These are phyloP conservation scores for Trametes cinnabarina DNA, from an alignment of 768 basidiomycete species.

Conservation along the genomic window DNA sequence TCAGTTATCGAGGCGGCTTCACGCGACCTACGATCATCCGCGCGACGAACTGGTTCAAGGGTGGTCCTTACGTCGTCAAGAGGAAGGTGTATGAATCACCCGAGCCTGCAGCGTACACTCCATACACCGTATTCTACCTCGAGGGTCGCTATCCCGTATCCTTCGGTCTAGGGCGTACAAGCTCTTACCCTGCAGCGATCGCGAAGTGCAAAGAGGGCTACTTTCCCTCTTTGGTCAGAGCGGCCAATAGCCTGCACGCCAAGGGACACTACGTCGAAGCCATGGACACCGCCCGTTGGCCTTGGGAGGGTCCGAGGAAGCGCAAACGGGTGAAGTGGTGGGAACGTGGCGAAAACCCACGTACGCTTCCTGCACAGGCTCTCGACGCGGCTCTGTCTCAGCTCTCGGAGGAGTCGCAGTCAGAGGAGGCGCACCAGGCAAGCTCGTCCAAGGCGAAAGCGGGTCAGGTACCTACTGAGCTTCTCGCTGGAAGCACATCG, in stretches of 20 bases:
- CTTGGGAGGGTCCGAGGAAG: constrained; percentile 19
- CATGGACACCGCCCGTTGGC: constrained; percentile 44
- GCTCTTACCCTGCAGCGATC: constrained; percentile 32
- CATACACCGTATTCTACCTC: constrained; percentile 40
- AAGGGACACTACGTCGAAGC: constrained; percentile 17
- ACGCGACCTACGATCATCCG: constrained; percentile 39
- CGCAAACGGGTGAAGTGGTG: constrained; percentile 29
- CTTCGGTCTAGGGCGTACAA: constrained; percentile 32
- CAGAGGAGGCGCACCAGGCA: neutral
- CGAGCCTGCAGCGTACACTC: constrained; percentile 34
- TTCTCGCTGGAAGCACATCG: constrained; percentile 4
- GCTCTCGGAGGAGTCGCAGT: neutral
- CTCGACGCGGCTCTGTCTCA: too few relatives aligned
- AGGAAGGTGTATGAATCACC: constrained; percentile 32
- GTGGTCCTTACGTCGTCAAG: constrained; percentile 30
- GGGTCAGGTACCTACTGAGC: neutral
- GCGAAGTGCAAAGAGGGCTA: constrained; percentile 36
- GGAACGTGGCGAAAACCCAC: constrained; percentile 25
- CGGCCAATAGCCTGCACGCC: constrained; percentile 32
- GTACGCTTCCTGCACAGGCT: constrained; percentile 16
- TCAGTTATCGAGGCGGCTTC: constrained; percentile 41
- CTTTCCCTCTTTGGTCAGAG: constrained; percentile 28
- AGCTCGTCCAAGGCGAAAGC: neutral
- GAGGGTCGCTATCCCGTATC: constrained; percentile 34
- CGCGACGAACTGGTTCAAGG: constrained; percentile 36